Percentiles rank a stretch among this genome's conserved stretches.
Conservation (phyloP, 1,284 basidiomycete genomes). For the Ganoderma boninense region DNA sequence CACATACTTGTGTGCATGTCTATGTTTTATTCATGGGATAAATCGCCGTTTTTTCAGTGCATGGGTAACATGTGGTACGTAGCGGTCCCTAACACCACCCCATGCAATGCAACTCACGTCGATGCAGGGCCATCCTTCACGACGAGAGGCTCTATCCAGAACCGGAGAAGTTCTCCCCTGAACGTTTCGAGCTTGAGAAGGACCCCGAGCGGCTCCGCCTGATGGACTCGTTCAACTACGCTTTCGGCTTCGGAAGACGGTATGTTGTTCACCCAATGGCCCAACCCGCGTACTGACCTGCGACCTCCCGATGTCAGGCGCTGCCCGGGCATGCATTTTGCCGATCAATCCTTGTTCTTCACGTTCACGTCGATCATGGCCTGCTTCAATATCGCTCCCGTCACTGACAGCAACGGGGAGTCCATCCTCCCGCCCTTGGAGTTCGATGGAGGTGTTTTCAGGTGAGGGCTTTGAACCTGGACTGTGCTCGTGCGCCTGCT, state of each 20-base stretch:
- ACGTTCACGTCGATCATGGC: constrained; percentile 45
- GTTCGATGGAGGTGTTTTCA: constrained; percentile 27
- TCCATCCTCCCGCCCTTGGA: constrained; percentile 42
- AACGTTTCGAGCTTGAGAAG: constrained; percentile 16
- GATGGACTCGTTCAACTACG: constrained; percentile 20
- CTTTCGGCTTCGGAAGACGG: constrained; percentile 29
- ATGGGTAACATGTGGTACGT: constrained; percentile 14
- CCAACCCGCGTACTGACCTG: background rate
- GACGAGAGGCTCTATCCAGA: constrained; percentile 23
- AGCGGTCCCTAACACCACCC: background rate
- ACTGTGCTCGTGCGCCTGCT: background rate
- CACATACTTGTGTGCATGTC: background rate
- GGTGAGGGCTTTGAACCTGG: background rate
- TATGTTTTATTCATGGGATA: background rate
- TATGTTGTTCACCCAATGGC: background rate
- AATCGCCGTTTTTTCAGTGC: background rate
- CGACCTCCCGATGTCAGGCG: constrained; percentile 34
- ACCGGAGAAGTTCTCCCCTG: constrained; percentile 17
- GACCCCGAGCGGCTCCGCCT: background rate
- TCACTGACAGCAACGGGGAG: constrained; percentile 42
- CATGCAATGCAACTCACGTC: background rate
- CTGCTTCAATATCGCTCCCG: constrained; percentile 46
- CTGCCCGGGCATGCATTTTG: constrained; percentile 48
- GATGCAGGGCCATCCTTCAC: constrained; percentile 22
- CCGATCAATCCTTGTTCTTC: constrained; percentile 45